These are phyloP conservation scores for Aspergillus tamarii DNA, from an alignment of 2,329 filamentous ascomycete species.

Conservation along the genomic window DNA sequence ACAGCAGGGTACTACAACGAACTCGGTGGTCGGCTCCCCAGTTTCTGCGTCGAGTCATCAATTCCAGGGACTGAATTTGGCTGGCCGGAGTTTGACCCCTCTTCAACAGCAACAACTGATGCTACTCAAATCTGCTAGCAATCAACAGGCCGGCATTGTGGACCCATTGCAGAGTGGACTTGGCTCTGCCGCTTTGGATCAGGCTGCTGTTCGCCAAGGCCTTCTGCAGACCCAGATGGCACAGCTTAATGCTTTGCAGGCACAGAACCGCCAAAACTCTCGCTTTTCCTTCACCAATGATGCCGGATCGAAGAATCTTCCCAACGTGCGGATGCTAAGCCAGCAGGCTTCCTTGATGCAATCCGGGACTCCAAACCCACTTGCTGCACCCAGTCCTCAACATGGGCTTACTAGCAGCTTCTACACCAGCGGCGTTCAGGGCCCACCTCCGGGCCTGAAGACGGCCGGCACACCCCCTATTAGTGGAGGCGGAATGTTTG, in stretches of 20 bases:
- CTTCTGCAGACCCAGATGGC: constrained; percentile 52
- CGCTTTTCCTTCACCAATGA: constrained; percentile 88
- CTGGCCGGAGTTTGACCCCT: constrained; percentile 74
- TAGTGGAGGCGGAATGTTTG: constrained; percentile 78
- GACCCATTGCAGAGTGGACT: constrained; percentile 41
- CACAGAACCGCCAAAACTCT: constrained; percentile 81
- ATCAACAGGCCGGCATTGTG: constrained; percentile 63
- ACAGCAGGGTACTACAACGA: constrained; percentile 60
- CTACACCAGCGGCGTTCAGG: constrained; percentile 83
- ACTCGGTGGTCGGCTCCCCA: constrained; percentile 46
- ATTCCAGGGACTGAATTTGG: constrained; percentile 62
- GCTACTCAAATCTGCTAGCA: constrained; percentile 61
- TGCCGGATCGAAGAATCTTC: constrained; percentile 53
- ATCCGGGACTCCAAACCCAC: constrained; percentile 40
- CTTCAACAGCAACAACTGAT: constrained; percentile 77
- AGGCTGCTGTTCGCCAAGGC: constrained; percentile 47
- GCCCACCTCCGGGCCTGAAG: constrained; percentile 92
- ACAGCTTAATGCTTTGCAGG: constrained; percentile 60
- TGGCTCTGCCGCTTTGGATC: constrained; percentile 40
- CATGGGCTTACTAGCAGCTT: constrained; percentile 64
- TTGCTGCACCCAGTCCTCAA: constrained; percentile 42
- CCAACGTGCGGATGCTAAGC: constrained; percentile 60
- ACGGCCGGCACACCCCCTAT: constrained; percentile 91
- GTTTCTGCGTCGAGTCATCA: constrained; percentile 45
- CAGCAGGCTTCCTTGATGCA: constrained; percentile 53